Evolutionary conservation across 768 basidiomycete species (phyloP), one percentile per base, ranked within the genome.

Genomic region (Pisolithus tinctorius): DNA sequence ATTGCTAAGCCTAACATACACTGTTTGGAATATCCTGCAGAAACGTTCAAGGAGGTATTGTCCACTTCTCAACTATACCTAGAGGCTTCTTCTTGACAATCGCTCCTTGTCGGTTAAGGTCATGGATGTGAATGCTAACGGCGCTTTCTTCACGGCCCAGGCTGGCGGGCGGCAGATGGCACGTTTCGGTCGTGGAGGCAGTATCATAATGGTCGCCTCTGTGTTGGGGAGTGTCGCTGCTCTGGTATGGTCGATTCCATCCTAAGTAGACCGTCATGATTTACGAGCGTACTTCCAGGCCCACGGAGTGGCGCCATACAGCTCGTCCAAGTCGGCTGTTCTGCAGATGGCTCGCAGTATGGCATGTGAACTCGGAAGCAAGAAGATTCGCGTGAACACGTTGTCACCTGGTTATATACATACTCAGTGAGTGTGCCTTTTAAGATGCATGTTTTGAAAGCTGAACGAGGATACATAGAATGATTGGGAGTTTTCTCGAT

Each of bases 311-410:
- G 77, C 82, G 47, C 78, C 84, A n/a, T 89, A 89, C 68, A 88
- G 88, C 67, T 74, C 78, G 44, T 85, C 83, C 69, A 89, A 90
- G 66, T 79, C 83, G 1, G 87, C 82, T 4, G 85, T 90, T 14
- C 68, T 88, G 38, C 87, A 90, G 67, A 87, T 88, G 85, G 81
- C 74, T 5, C 79, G 88, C 40, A 86, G 83, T 63, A 84, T 90
- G 85, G 87, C 87, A 4, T 88, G 85, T 60, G 87, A 90, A 61
- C 74, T 90, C 2, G 88, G 84, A 1, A 67, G 61, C 30, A 71
- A 81, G 63, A 68, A 73, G 2, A 88, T 90, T 45, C 75, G 88
- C 2, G 85, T 88, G 51, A 90, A 90, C 64, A 73, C 82, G 9
- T 72, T 90, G 47, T 88, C 87, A 10, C 86, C 86, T 0, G 86